Percentiles rank a stretch among this genome's conserved stretches.
Evolutionary conservation across 1,284 basidiomycete species (phyloP).

Genomic region (Papiliotrema terrestris): DNA sequence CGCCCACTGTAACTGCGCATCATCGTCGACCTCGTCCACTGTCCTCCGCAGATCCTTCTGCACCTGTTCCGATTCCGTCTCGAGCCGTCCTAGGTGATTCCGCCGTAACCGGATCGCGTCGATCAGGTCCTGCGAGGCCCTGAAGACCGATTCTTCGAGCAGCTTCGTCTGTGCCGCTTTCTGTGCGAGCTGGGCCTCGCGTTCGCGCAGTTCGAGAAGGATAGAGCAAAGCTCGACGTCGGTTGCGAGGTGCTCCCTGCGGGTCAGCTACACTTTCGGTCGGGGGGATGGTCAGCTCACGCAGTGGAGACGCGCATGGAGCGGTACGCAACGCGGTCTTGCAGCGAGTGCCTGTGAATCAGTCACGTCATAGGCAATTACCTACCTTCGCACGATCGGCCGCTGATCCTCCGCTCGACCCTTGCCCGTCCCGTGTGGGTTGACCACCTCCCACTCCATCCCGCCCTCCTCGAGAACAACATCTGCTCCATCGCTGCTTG

Average conservation of each 20-base stretch:
- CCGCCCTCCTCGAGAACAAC: conserved; percentile 28
- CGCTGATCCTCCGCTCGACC: conserved; percentile 9
- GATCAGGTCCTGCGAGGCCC: conserved; percentile 25
- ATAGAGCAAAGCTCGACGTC: conserved; percentile 39
- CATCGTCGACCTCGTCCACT: conserved; percentile 23
- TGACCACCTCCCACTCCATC: conserved; percentile 36
- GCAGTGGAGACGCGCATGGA: conserved; percentile 6
- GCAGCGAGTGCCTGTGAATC: conserved; percentile 16
- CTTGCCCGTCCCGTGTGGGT: conserved; percentile 34
- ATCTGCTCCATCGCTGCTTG: conserved; percentile 41
- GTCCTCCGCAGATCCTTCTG: conserved; percentile 13
- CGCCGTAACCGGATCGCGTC: conserved; percentile 19
- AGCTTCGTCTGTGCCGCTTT: conserved; percentile 31
- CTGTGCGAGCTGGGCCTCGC: conserved; percentile 26
- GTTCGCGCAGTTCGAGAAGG: conserved; percentile 29
- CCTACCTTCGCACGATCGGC: conserved; percentile 19
- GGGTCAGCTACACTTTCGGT: background rate
- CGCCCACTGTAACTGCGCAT: conserved; percentile 23
- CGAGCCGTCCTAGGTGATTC: conserved; percentile 17
- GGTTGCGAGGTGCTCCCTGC: conserved; percentile 30
- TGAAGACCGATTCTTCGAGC: conserved; percentile 25
- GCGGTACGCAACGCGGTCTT: conserved; percentile 14
- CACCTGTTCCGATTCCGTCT: conserved; percentile 13
- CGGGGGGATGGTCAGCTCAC: conserved; percentile 7
- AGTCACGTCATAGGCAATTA: background rate